Base-by-base conservation (phyloP, 306 rosid species). In the Malus asiatica region DNA sequence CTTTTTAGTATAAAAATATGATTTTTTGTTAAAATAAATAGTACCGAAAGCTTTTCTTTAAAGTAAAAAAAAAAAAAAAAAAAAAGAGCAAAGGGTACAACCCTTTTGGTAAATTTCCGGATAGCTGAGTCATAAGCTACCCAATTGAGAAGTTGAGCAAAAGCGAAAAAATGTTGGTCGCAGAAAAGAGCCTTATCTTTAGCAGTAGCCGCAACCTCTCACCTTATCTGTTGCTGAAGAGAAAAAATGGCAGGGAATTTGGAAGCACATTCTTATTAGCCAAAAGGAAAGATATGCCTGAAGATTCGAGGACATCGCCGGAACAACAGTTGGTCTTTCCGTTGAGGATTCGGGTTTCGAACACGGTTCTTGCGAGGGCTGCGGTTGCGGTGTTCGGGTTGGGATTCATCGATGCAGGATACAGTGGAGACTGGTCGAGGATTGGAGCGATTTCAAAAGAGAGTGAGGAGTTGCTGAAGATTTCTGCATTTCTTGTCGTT, bases 371-470 rank as follows among this genome's bases (percentile, higher is more conserved):
- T 27, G 87, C 88, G 74, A 90, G 89, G n/a, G 73, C 86, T 35
- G 87, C 79, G 77, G 80, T 91, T 80, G 90, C 89, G 3, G 79
- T 91, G 11, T 84, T 90, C 48, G 97, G 93, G 25, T 77, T 93
- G 76, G 97, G 98, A 11, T 93, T 91, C 74, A 74, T 91, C 48
- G 97, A 91, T 83, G 94, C 96, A 2, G 98, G 98, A 96, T 90
- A 61, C 45, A 42, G 45, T 42, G 45, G 45, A 8, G 45, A 42
- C 3, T 42, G 45, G 45, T 42, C 45, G 12, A 42, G 45, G 45
- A 42, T 42, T 42, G 45, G 45, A 9, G 45, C 45, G 11, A 42
- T 42, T 8, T 42, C 45, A 42, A 42, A 42, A 42, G 45, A 42
- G 45, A 42, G 3, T 42, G 45, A 42, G 45, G 45, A 42, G 45